Evolutionary conservation across 1,284 basidiomycete species (phyloP).

Genomic region (Coriolopsis trogii): DNA sequence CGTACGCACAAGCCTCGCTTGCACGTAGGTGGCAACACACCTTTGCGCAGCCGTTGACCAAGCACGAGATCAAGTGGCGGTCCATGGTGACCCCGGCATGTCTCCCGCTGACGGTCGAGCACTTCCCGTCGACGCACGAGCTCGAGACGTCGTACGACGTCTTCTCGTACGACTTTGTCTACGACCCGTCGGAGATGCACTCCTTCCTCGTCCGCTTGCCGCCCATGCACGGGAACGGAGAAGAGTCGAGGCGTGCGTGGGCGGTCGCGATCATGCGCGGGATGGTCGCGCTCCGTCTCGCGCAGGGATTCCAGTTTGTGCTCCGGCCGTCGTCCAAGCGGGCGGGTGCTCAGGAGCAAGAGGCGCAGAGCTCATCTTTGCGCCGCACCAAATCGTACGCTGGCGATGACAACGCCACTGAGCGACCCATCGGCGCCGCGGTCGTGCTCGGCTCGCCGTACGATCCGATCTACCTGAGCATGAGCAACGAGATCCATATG

Average conservation of each 20-base stretch:
- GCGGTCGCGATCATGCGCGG: slow-evolving; percentile 90
- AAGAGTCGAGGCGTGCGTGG: slow-evolving; percentile 67
- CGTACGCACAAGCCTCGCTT: slow-evolving; percentile 68
- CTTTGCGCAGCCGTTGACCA: slow-evolving; percentile 75
- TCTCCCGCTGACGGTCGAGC: slow-evolving; percentile 91
- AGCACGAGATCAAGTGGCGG: slow-evolving; percentile 93
- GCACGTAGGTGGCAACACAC: slow-evolving; percentile 90
- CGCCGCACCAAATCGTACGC: slow-evolving; percentile 60
- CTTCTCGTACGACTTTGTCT: slow-evolving; percentile 79
- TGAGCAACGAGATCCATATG: slow-evolving; percentile 94
- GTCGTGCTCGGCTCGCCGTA: slow-evolving; percentile 69
- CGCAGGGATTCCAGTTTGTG: slow-evolving; percentile 98
- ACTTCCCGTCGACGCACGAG: slow-evolving; percentile 79
- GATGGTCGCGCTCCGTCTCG: slow-evolving; percentile 90
- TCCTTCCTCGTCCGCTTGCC: slow-evolving; percentile 81
- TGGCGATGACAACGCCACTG: slow-evolving; percentile 47
- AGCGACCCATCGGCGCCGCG: slow-evolving; percentile 68
- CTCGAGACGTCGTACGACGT: slow-evolving; percentile 81
- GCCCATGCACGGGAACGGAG: slow-evolving; percentile 45
- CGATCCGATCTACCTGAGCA: slow-evolving; percentile 88
- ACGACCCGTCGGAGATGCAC: slow-evolving; percentile 76
- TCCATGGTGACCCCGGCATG: slow-evolving; percentile 84
- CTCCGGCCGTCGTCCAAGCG: slow-evolving; percentile 45
- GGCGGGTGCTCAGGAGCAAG: slow-evolving; percentile 22
- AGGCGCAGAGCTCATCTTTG: slow-evolving; percentile 29